These are phyloP conservation scores for Bodo saltans DNA, from an alignment of 78 protist species.

Conservation along the genomic window DNA sequence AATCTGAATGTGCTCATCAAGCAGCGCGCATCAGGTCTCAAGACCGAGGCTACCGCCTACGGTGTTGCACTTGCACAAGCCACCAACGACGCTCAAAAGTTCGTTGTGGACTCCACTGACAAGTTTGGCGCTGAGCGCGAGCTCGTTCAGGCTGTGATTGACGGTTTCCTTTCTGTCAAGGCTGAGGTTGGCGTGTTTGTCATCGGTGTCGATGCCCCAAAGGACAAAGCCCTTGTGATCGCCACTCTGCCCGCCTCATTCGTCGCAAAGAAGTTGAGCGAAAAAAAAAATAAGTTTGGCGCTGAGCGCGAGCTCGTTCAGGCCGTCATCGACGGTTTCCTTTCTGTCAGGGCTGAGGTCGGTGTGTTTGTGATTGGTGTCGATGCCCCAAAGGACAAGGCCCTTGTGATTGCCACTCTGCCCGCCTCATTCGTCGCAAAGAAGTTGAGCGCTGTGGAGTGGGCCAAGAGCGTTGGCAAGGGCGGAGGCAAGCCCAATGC, in stretches of 20 bases:
- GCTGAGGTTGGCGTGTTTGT: neutral
- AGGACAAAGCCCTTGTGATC: constrained; percentile 14
- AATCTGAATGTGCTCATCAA: neutral
- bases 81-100: constrained; percentile 1
- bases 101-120: constrained; percentile 3
- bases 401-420: neutral
- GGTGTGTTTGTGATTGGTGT: neutral
- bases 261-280: neutral
- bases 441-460: constrained; percentile 14
- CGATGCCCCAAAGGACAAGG: constrained; percentile 29
- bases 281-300: neutral
- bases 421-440: neutral
- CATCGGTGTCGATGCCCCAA: constrained; percentile 14
- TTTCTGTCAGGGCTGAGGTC: constrained; percentile 1
- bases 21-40: neutral
- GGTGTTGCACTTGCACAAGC: neutral
- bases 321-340: constrained; percentile 3
- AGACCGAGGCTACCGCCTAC: neutral
- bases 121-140: neutral
- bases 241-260: neutral
- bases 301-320: constrained; percentile 9
- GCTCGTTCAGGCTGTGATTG: constrained; percentile 4
- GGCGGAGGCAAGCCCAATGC: constrained; percentile 17
- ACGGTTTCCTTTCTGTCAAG: neutral
- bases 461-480: constrained; percentile 18